Evolutionary conservation across 169 alveolate genomes (phyloP).

Genomic region (Cryptosporidium andersoni): DNA sequence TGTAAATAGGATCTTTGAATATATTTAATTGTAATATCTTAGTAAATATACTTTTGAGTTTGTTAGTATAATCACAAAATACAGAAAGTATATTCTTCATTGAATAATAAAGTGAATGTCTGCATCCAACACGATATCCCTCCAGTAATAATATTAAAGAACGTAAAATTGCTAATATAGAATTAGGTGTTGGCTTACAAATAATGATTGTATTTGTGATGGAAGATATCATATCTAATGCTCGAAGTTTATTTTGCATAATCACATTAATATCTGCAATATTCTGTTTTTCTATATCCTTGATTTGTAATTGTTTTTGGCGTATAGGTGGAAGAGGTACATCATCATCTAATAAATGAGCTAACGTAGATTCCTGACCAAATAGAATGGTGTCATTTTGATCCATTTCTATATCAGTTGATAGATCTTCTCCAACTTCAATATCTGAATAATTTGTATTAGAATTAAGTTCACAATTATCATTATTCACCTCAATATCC

Average conservation of each 20-base stretch:
- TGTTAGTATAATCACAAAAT: slow-evolving; percentile 38
- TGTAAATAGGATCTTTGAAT: background rate
- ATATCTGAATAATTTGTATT: background rate
- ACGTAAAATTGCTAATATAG: slow-evolving; percentile 5
- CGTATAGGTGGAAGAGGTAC: slow-evolving; percentile 48
- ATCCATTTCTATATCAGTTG: background rate
- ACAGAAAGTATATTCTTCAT: slow-evolving; percentile 4
- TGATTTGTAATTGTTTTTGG: slow-evolving; percentile 25
- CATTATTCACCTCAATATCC: background rate
- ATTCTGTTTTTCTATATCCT: slow-evolving; percentile 40
- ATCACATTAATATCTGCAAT: slow-evolving; percentile 27
- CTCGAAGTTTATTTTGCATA: slow-evolving; percentile 60
- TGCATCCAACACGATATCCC: slow-evolving; percentile 49
- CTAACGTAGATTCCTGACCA: background rate
- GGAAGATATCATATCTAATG: slow-evolving; percentile 24
- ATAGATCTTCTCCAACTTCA: background rate
- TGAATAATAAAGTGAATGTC: slow-evolving; percentile 54
- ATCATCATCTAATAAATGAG: slow-evolving; percentile 36
- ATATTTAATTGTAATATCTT: slow-evolving; percentile 14
- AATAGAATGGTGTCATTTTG: slow-evolving; percentile 30
- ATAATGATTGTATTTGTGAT: slow-evolving; percentile 14
- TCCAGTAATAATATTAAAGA: slow-evolving; percentile 23
- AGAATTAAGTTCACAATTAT: background rate
- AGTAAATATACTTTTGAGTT: slow-evolving; percentile 1
- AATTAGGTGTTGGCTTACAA: background rate